Conservation (phyloP, 2,329 filamentous ascomycete genomes). For the Colletotrichum costaricense region DNA sequence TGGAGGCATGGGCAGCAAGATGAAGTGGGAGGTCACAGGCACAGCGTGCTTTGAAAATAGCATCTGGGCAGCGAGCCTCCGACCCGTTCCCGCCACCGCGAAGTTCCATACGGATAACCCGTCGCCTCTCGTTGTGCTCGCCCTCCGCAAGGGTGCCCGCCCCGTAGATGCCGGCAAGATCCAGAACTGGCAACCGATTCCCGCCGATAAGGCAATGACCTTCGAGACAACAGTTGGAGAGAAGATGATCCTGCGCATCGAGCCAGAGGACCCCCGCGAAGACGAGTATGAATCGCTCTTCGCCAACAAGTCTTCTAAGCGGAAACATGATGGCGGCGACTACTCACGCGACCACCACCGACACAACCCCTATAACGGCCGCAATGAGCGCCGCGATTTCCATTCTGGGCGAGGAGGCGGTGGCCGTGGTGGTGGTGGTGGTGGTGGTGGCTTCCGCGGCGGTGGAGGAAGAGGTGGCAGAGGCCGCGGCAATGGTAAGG, state of each 20-base stretch:
- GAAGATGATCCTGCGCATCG: conserved; percentile 85
- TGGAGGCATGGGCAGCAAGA: conserved; percentile 85
- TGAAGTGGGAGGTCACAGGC: conserved; percentile 86
- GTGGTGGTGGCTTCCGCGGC: conserved; percentile 49
- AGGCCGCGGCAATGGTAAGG: conserved; percentile 54
- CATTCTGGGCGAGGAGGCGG: conserved; percentile 56
- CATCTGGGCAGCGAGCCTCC: conserved; percentile 87
- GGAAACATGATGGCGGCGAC: conserved; percentile 61
- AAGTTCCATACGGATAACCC: conserved; percentile 83
- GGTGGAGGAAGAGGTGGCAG: conserved; percentile 51
- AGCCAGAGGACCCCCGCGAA: conserved; percentile 73
- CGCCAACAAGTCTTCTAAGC: conserved; percentile 69
- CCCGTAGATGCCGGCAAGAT: conserved; percentile 87
- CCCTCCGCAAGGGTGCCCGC: conserved; percentile 78
- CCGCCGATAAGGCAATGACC: conserved; percentile 75
- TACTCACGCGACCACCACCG: conserved; percentile 41
- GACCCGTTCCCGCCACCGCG: conserved; percentile 75
- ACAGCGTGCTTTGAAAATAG: conserved; percentile 80
- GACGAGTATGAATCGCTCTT: conserved; percentile 73
- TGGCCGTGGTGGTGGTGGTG: conserved; percentile 46
- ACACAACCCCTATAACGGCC: conserved; percentile 46
- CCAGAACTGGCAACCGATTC: conserved; percentile 82
- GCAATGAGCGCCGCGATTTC: conserved; percentile 54
- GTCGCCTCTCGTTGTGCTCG: conserved; percentile 84
- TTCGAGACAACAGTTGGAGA: conserved; percentile 90